These are phyloP conservation scores for Blastomyces percursus DNA, from an alignment of 2,329 filamentous ascomycete genomes.

Conservation along the genomic window DNA sequence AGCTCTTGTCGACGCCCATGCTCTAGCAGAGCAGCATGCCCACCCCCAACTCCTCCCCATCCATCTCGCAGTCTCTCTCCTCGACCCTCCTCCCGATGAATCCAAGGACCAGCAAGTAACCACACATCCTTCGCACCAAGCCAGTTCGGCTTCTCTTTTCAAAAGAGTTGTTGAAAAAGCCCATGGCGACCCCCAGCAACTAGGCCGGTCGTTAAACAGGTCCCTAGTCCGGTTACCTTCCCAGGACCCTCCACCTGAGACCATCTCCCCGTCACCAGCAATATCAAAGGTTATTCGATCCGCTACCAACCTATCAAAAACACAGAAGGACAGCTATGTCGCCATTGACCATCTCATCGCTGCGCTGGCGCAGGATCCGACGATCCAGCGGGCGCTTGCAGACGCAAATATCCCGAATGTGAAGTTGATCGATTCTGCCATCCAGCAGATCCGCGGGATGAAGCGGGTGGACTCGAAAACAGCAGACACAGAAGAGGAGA, in stretches of 20 bases:
- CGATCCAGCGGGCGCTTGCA: constrained; percentile 61
- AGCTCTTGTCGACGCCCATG: constrained; percentile 79
- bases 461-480: constrained; percentile 92
- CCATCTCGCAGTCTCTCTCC: constrained; percentile 59
- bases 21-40: constrained; percentile 75
- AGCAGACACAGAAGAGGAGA: constrained; percentile 79
- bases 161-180: constrained; percentile 89
- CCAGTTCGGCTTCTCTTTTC: constrained; percentile 63
- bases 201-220: constrained; percentile 87
- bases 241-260: constrained; percentile 88
- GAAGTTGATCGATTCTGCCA: constrained; percentile 82
- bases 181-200: constrained; percentile 79
- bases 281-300: constrained; percentile 74
- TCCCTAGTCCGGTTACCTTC: constrained; percentile 78
- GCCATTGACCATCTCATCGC: constrained; percentile 91
- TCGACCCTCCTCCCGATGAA: constrained; percentile 38
- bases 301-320: constrained; percentile 82
- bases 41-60: constrained; percentile 85
- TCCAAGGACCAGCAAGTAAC: constrained; percentile 68
- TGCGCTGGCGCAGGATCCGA: constrained; percentile 65
- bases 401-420: constrained; percentile 86
- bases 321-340: constrained; percentile 93
- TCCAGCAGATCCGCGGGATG: constrained; percentile 83
- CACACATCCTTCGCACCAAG: constrained; percentile 54
- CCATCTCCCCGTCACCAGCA: constrained; percentile 67